Evolutionary conservation across 1,139 yeast species (phyloP).

Genomic region (Pichia sp.): DNA sequence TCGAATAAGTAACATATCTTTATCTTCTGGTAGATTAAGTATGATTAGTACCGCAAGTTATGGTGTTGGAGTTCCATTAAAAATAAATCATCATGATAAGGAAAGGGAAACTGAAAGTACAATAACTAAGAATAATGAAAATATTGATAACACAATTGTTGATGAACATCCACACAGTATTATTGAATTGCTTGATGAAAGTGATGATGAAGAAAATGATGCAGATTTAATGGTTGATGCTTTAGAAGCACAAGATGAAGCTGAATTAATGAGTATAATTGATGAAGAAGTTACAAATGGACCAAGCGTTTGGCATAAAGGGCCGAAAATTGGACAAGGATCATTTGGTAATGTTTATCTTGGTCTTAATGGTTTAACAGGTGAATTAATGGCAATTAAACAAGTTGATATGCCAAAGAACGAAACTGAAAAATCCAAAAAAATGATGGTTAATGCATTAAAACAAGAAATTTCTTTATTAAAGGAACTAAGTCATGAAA

Average conservation of each 20-base stretch:
- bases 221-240: constrained; percentile 27
- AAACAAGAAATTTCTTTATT: constrained; percentile 78
- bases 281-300: constrained; percentile 31
- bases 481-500: constrained; percentile 79
- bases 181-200: constrained; percentile 29
- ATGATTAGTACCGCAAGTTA: constrained; percentile 21
- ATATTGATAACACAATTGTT: constrained; percentile 40
- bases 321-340: constrained; percentile 90
- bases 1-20: constrained; percentile 12
- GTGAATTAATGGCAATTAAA: constrained; percentile 95
- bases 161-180: constrained; percentile 14
- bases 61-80: constrained; percentile 25
- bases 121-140: not conserved
- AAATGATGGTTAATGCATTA: constrained; percentile 70
- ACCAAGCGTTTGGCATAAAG: constrained; percentile 84
- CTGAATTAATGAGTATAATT: constrained; percentile 33
- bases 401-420: constrained; percentile 59
- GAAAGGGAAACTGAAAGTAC: not conserved
- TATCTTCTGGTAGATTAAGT: constrained; percentile 25
- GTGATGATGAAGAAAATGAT: constrained; percentile 28
- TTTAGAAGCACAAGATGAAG: constrained; percentile 27
- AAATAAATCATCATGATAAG: constrained; percentile 15
- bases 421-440: constrained; percentile 37
- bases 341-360: constrained; percentile 90
- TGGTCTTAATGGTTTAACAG: constrained; percentile 88